Evolutionary conservation across 495 filamentous ascomycete species (phyloP).

Genomic region (Talaromyces nanjingensis): DNA sequence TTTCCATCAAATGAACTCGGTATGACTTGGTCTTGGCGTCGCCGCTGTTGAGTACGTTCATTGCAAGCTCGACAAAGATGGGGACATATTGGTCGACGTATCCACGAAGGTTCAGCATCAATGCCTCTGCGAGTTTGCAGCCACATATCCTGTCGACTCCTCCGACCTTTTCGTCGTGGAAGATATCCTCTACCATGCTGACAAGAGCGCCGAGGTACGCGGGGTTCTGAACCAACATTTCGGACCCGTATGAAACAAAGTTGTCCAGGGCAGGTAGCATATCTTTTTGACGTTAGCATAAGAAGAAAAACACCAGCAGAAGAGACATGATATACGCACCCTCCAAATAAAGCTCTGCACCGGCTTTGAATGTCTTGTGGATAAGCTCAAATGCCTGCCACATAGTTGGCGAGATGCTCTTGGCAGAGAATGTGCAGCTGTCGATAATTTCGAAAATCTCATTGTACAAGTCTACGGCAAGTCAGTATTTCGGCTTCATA

Average conservation of each 20-base stretch:
- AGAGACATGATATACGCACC: conserved; percentile 13
- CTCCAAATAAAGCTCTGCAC: conserved; percentile 94
- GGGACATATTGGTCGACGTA: conserved; percentile 79
- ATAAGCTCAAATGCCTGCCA: conserved; percentile 97
- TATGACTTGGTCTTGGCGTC: conserved; percentile 80
- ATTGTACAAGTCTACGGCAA: conserved; percentile 74
- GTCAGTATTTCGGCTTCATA: conserved; percentile 15
- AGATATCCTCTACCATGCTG: conserved; percentile 71
- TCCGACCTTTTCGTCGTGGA: conserved; percentile 79
- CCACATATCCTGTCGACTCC: conserved; percentile 96
- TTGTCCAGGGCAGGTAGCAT: conserved; percentile 98
- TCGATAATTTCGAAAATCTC: conserved; percentile 99
- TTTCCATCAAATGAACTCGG: conserved; percentile 94
- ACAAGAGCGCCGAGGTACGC: conserved; percentile 80
- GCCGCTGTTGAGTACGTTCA: conserved; percentile 64
- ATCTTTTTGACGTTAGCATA: conserved; percentile 36
- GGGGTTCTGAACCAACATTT: conserved; percentile 73
- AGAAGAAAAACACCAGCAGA: not conserved
- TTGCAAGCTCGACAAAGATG: conserved; percentile 81
- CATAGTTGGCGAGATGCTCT: conserved; percentile 91
- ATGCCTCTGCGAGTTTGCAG: conserved; percentile 95
- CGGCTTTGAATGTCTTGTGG: conserved; percentile 92
- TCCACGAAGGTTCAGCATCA: conserved; percentile 94
- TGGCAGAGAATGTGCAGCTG: conserved; percentile 97
- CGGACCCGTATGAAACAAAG: conserved; percentile 83